Base-by-base conservation (phyloP, 2,329 filamentous ascomycete species). In the Diaporthe citriasiana region DNA sequence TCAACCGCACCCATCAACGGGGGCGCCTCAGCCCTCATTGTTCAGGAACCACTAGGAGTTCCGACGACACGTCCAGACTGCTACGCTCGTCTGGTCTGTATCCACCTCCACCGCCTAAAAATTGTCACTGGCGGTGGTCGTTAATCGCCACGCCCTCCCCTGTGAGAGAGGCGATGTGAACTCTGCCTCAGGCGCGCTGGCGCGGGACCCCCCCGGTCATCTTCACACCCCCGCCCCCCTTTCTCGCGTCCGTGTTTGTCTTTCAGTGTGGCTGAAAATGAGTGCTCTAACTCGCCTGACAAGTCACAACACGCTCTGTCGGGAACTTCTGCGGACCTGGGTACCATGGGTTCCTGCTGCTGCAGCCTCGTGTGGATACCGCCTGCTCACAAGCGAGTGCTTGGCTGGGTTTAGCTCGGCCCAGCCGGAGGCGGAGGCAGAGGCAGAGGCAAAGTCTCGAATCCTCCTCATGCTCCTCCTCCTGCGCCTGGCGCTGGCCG, bases 351-450 rank as follows among this genome's bases (percentile, higher is more conserved):
- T 71, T 45, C 70, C 70, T 63, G 42, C 69, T 59, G 56, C 45
- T 57, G 68, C 51, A 47, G 51, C 68, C 53, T 68, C 50, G 63
- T 59, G 72, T 73, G 66, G 65, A 51, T 73, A 56, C 56, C n/a
- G 59, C 63, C 45, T 68, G n/a, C 63, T 38, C 25, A 42, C 70
- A 71, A 63, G 56, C 56, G 70, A 60, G 42, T 63, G 65, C 72
- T 73, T 63, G 38, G 72, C 72, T 53, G 59, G 53, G 66, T 73
- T 71, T 73, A 73, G 72, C 66, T 73, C 66, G 60, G 59, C 57
- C 59, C 72, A 71, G 68, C 69, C 59, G 72, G 72, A 69, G 72
- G 65, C 63, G 55, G 59, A 59, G 57, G 56, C 59, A 71, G 27
- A 57, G 30, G 30, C 53, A 57, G 10, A 63, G 56, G 70, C 70